Base-by-base conservation (phyloP, 179 eudicot genomes). In the Beta lomatogona region DNA sequence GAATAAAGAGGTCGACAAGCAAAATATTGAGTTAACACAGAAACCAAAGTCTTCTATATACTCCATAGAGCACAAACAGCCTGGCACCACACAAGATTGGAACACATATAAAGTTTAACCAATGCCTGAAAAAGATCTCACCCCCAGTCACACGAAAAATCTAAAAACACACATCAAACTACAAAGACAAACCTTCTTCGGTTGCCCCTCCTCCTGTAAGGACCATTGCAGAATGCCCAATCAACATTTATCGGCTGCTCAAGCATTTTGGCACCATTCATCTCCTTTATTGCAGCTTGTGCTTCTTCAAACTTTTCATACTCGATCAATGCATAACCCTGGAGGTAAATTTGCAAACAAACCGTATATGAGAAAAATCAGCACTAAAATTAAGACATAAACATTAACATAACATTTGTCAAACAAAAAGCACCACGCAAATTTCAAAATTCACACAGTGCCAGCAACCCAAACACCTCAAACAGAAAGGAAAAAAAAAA, bases 201-300 rank as follows among this genome's bases (percentile, higher is more conserved):
- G 71, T 80, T 79, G 72, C 87, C 90, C 90, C 89, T 93, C 84
- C 86, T 89, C 74, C 78, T 90, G 81, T 86, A 89, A 44, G 98
- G 93, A 28, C 98, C 97, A 72, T 88, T 94, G 89, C 96, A 87
- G 87, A 94, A 94, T 73, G 97, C 98, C 98, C 98, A 94, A 82
- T 91, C 96, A 82, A 93, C 97, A 79, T 68, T 89, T 75, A 94
- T 87, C 18, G 85, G 86, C 73, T 93, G 97, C 14, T 91, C 90
- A 77, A 94, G 98, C 83, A 94, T 82, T 77, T 90, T 90, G 77
- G 87, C 79, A 60, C 96, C 98, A 83, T 89, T 88, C 94, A 89
- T 85, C 55, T 77, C 79, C 36, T 75, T 80, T 58, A 93, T 92
- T 64, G 98, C 97, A 73, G 77, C 84, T 55, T 93, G 92, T 18